Percentiles rank a stretch among this genome's conserved stretches.
Evolutionary conservation across 805 yeast genomes (phyloP).

Genomic region (Sungouiella thailandica): DNA sequence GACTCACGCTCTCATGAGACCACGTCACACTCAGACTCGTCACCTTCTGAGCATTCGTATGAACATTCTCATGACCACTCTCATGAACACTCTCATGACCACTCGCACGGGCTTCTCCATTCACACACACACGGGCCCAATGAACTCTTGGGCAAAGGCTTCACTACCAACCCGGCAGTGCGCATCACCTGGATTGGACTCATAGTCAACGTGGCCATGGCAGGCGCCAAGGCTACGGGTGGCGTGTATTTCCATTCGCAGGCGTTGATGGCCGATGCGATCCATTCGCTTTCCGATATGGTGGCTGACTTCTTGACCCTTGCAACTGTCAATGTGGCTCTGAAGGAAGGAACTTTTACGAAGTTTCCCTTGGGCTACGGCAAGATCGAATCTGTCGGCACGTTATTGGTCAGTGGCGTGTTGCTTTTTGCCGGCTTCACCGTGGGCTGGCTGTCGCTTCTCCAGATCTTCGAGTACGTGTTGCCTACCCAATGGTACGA

Average conservation of each 20-base stretch:
- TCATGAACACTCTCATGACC: conserved; percentile 18
- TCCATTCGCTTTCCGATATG: conserved; percentile 88
- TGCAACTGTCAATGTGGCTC: conserved; percentile 77
- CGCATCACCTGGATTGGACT: conserved; percentile 92
- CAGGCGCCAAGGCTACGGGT: conserved; percentile 79
- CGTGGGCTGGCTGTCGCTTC: conserved; percentile 81
- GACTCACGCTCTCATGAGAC: conserved; percentile 5
- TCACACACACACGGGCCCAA: conserved; percentile 34
- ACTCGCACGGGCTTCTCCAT: conserved; percentile 33
- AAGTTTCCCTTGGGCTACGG: conserved; percentile 87
- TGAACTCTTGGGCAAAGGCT: conserved; percentile 29
- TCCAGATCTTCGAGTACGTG: conserved; percentile 61
- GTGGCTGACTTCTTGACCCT: conserved; percentile 86
- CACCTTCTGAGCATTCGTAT: neutral
- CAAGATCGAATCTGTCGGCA: conserved; percentile 87
- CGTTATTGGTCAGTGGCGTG: conserved; percentile 80
- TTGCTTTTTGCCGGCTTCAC: conserved; percentile 83
- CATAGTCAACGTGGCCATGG: conserved; percentile 79
- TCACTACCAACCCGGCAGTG: conserved; percentile 69
- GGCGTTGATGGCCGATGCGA: conserved; percentile 89
- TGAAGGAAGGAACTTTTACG: conserved; percentile 50
- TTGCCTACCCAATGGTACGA: conserved; percentile 62
- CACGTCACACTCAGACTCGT: neutral
- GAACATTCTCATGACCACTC: conserved; percentile 3
- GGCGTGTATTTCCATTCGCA: conserved; percentile 93